Conservation (phyloP, 768 basidiomycete species). For the Lactarius tabidus region DNA sequence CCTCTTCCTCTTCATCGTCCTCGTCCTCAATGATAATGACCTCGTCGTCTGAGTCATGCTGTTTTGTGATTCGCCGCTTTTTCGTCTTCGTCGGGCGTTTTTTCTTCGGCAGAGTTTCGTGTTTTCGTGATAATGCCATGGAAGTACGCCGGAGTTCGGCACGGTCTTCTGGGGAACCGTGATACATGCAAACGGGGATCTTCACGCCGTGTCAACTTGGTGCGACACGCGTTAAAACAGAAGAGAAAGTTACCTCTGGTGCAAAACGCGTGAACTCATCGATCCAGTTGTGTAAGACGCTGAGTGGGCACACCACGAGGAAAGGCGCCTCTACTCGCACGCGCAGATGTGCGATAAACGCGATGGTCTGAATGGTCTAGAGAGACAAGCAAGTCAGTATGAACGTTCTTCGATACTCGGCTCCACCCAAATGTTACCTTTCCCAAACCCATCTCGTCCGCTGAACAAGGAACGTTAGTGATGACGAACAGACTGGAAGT, state of each 20-base stretch:
- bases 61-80: constrained; percentile 7
- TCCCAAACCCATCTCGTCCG: constrained; percentile 95
- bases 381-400: not conserved
- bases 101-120: not conserved
- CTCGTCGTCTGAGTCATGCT: constrained; percentile 17
- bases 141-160: constrained; percentile 55
- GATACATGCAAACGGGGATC: constrained; percentile 90
- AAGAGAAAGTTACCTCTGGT: constrained; percentile 51
- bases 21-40: not conserved
- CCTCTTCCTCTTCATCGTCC: constrained; percentile 15
- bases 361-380: constrained; percentile 91
- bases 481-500: not conserved
- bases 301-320: constrained; percentile 88
- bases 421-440: constrained; percentile 45
- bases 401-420: constrained; percentile 7
- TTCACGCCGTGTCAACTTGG: constrained; percentile 29
- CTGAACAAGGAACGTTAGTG: constrained; percentile 36
- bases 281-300: constrained; percentile 89
- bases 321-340: constrained; percentile 71
- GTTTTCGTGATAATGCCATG: not conserved
- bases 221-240: not conserved
- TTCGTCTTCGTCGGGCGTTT: not conserved
- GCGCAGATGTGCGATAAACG: constrained; percentile 88
- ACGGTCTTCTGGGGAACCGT: constrained; percentile 79
- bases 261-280: constrained; percentile 84